A percentile compares a stretch with the other conserved stretches of the same genome.
Conservation (phyloP, 202 grass and related monocot species). For the Musa balbisiana region DNA sequence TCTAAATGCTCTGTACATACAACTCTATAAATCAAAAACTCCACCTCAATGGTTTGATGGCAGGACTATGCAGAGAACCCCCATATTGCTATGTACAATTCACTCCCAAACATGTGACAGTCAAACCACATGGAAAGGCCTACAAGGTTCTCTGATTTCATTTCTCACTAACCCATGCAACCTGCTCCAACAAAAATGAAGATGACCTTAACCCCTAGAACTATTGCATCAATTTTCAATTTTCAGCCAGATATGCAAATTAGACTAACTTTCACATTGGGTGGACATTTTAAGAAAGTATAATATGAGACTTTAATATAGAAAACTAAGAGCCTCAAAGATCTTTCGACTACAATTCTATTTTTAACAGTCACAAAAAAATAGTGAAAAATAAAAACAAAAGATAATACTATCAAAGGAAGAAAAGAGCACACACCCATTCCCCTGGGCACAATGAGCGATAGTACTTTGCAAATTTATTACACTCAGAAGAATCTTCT, state of each 20-base stretch:
- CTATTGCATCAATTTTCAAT: not conserved
- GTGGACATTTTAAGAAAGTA: not conserved
- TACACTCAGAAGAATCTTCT: slow-evolving; percentile 5
- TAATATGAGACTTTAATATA: not conserved
- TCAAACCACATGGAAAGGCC: too few species aligned
- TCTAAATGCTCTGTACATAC: too few species aligned
- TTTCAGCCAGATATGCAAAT: not conserved
- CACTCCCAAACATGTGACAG: too few species aligned
- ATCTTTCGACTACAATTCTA: not conserved
- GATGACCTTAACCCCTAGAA: not conserved
- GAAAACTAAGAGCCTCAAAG: not conserved
- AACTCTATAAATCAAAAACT: too few species aligned
- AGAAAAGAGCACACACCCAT: slow-evolving; percentile 3
- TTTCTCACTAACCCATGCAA: too few species aligned
- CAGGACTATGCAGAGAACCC: too few species aligned
- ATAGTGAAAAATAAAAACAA: not conserved
- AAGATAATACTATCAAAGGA: not conserved
- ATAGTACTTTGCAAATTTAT: slow-evolving; percentile 19
- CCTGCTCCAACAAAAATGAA: too few species aligned
- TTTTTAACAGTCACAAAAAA: not conserved
- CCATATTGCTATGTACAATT: too few species aligned
- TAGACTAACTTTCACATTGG: not conserved
- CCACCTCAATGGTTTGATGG: too few species aligned
- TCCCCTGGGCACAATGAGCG: slow-evolving; percentile 19
- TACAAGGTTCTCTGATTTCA: too few species aligned